These are phyloP conservation scores for Chenopodium quinoa DNA, from an alignment of 148 eudicot genomes.

Conservation along the genomic window DNA sequence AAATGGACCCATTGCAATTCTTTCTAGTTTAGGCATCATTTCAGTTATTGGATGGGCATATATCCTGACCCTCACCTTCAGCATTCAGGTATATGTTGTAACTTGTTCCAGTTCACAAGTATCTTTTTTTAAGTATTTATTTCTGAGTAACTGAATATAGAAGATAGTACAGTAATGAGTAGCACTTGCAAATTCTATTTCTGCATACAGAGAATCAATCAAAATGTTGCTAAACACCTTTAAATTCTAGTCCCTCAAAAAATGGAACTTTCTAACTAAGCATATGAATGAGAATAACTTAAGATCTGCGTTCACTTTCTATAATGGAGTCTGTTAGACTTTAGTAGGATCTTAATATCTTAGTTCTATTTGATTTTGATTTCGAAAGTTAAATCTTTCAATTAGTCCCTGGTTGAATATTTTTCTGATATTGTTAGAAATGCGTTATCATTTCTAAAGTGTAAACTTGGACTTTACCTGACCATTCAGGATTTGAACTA, in stretches of 20 bases:
- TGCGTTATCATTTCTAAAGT: background rate
- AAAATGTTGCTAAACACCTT: background rate
- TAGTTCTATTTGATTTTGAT: background rate
- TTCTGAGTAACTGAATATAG: background rate
- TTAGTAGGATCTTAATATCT: background rate
- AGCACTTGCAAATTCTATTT: background rate
- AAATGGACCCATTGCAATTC: slow-evolving; percentile 65
- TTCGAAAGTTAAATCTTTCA: background rate
- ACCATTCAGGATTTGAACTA: slow-evolving; percentile 44
- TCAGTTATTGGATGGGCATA: slow-evolving; percentile 66
- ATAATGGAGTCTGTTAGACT: background rate
- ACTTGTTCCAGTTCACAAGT: background rate
- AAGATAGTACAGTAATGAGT: background rate
- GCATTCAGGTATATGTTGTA: slow-evolving; percentile 49
- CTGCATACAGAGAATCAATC: background rate
- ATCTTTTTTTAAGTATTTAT: too few relatives aligned
- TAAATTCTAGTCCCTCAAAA: background rate
- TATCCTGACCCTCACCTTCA: slow-evolving; percentile 63
- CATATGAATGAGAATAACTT: background rate
- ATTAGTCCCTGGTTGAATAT: background rate
- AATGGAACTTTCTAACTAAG: background rate
- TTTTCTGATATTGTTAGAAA: background rate
- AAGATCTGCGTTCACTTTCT: background rate
- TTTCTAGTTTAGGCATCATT: slow-evolving; percentile 58
- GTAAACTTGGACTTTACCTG: background rate